Conservation (phyloP, 169 alveolate species). For the Neospora caninum region DNA sequence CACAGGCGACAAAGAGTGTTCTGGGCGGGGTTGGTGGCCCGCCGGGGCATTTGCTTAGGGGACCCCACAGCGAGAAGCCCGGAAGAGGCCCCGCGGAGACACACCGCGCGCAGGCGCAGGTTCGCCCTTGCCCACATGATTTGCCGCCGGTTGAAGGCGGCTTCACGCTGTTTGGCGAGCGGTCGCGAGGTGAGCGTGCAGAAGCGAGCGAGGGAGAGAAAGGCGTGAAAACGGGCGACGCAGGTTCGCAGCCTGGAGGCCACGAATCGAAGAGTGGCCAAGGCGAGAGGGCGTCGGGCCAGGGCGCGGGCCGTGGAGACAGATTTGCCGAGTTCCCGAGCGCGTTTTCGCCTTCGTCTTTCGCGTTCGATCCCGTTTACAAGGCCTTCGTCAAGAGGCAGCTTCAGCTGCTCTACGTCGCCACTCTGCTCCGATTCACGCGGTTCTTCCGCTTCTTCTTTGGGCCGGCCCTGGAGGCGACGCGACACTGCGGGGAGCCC, state of each 20-base stretch:
- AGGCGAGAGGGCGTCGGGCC: neutral
- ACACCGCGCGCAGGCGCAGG: neutral
- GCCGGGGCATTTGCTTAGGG: neutral
- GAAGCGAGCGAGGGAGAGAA: neutral
- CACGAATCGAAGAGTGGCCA: neutral
- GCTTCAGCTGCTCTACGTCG: conserved; percentile 54
- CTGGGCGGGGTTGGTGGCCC: neutral
- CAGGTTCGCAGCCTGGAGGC: neutral
- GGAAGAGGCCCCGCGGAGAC: neutral
- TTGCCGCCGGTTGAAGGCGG: neutral
- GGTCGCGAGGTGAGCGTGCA: neutral
- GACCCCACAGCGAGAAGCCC: neutral
- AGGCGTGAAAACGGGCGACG: neutral
- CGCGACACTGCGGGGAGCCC: conserved; percentile 32
- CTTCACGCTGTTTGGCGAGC: neutral
- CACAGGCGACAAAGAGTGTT: neutral
- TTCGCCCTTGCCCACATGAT: neutral
- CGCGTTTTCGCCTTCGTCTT: neutral
- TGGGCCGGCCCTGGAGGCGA: neutral
- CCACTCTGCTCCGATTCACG: conserved; percentile 50
- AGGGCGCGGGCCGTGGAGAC: neutral
- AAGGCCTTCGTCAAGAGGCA: conserved; percentile 57
- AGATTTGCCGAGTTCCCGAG: neutral
- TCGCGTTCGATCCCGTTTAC: conserved; percentile 53
- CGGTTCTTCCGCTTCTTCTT: conserved; percentile 54